Evolutionary conservation across 768 basidiomycete genomes (phyloP).

Genomic region (Multifurca ochricompacta): DNA sequence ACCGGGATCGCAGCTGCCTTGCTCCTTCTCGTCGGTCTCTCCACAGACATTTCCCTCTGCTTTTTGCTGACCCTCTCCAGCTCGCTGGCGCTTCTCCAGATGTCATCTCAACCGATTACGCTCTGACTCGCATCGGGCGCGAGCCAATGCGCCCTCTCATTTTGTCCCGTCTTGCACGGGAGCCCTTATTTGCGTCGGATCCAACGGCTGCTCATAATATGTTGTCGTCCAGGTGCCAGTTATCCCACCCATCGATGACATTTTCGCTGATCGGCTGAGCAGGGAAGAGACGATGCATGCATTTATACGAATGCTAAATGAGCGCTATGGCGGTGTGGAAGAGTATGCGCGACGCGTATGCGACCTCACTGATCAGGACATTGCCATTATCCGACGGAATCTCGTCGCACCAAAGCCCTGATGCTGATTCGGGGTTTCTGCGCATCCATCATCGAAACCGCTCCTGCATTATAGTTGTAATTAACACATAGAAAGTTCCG

Average conservation of each 20-base stretch:
- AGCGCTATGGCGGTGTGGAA: conserved; percentile 65
- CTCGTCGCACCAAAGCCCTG: conserved; percentile 31
- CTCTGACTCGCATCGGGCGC: conserved; percentile 68
- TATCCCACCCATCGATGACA: not conserved
- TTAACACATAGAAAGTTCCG: not conserved
- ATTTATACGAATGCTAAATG: conserved; percentile 52
- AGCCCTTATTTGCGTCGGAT: conserved; percentile 67
- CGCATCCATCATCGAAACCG: not conserved
- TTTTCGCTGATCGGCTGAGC: not conserved
- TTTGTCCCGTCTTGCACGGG: conserved; percentile 57
- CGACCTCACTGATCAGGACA: conserved; percentile 57
- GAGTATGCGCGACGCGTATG: conserved; percentile 49
- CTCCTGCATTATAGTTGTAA: not conserved
- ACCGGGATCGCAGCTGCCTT: conserved; percentile 73
- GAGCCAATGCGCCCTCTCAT: conserved; percentile 70
- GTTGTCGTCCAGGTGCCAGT: conserved; percentile 66
- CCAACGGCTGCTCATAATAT: conserved; percentile 74
- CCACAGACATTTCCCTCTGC: not conserved
- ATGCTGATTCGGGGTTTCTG: not conserved
- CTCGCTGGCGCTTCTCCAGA: conserved; percentile 66
- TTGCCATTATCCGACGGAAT: conserved; percentile 50
- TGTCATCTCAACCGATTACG: conserved; percentile 63
- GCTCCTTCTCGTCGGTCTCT: conserved; percentile 47
- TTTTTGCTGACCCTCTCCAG: conserved; percentile 32
- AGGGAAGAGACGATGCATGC: conserved; percentile 75